Base-by-base conservation (phyloP, 2,329 filamentous ascomycete genomes). In the Stagonosporopsis tanaceti region DNA sequence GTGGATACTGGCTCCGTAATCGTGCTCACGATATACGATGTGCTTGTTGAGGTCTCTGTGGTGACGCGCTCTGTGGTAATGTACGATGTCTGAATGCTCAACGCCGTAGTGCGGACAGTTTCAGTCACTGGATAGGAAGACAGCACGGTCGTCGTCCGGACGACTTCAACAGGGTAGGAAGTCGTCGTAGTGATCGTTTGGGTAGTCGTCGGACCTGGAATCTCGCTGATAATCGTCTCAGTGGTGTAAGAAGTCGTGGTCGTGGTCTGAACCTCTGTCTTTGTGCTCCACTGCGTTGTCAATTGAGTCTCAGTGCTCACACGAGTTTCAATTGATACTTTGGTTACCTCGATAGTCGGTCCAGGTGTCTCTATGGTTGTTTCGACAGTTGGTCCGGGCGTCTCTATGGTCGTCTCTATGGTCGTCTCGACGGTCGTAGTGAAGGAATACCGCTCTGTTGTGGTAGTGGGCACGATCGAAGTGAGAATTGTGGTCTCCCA, bases 21-120 rank as follows among this genome's bases (percentile, higher is more conserved):
- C 1, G 54, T 57, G 2, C 44, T 52, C 6, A 39, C 24, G 6
- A 47, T 48, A 9, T 48, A 48, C 4, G 34, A 22, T 6, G 54
- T 57, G 7, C 17, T 52, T 15, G 35, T 42, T 7, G 38, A 44
- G 5, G 54, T 57, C 8, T 42, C 40, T 4, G 54, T 57, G 2
- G 42, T 40, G n/a, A 51, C 35, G 4, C 47, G 47, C 20, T 57
- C 54, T n/a, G 48, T 57, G 5, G 48, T 57, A 6, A 41, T 22
- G 28, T 42, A 55, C 1, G 39, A 50, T 14, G 46, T 50, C n/a
- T 41, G 11, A 22, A 45, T 17, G 5, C 45, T 54, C 8, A 54
- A 17, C 9, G 37, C 30, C 4, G 42, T 47, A 17, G 42, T 45
- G 9, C 42, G 42, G 9, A 34, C 28, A 25, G 44, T 47, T 22